Evolutionary conservation across 345 rosid species (phyloP), one percentile per base, ranked within the genome.

Genomic region (Cardiospermum halicacabum): DNA sequence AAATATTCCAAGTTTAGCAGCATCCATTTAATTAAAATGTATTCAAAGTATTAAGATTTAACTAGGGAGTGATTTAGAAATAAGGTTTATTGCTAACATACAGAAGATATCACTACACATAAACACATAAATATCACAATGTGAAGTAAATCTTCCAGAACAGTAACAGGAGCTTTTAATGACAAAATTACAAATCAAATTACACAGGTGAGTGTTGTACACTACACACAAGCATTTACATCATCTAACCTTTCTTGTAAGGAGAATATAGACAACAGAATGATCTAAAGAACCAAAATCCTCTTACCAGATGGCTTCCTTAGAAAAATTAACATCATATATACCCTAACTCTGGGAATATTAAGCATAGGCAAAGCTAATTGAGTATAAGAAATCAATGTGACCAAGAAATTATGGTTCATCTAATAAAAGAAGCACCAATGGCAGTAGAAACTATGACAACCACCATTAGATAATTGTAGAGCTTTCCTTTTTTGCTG

Each of bases 361-460:
- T 62, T 22, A 32, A 11, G 30, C 0, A 18, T 36, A 59, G 43
- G 15, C 42, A 61, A 57, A 31, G 24, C 31, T 28, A 51, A 22
- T 15, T 9, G 43, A 11, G 10, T 34, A 34, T 5, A 34, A 64
- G 21, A 15, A 13, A 60, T 27, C 12, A 50, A 71, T 26, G 5
- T 55, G 13, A 73, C 60, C 13, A 3, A 56, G n/a, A 13, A 58
- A 39, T 60, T 39, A 66, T 32, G 45, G 18, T 5, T n/a, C n/a
- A 56, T 18, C n/a, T n/a, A 51, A 48, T 49, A 57, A 69, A 71
- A 47, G 62, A 15, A 62, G 31, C 99, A 69, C 96, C 99, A 69
- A 91, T 84, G 12, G 99, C 97, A 69, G 96, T 97, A 81, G 91
- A 95, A 84, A 95, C 97, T 62, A 91, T 91, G 82, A 84, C 80